Evolutionary conservation across 108 stramenopile genomes (phyloP), one percentile per base, ranked within the genome.

Genomic region (Cyclostephanos tholiformis): DNA sequence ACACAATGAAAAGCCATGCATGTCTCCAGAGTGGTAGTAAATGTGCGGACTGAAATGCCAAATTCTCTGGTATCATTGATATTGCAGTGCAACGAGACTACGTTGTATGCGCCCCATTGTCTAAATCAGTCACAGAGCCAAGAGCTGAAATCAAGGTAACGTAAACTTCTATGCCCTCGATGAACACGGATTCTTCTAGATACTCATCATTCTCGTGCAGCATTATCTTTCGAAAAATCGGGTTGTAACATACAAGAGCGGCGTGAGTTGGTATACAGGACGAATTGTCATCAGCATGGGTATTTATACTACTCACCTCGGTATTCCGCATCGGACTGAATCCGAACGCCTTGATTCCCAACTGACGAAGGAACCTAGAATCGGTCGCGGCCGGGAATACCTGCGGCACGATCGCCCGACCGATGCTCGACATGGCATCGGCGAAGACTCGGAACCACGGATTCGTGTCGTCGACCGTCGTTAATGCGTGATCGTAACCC

Each of bases 341-440:
- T 27, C 97, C 98, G 66, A 98, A 74, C 9, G 98, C 98, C 25
- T 91, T 83, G 44, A 98, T 85, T 6, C 95, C 96, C 61, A 96
- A 56, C 16, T 82, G 88, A 12, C 98, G 77, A 51, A 98, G 61
- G 77, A 96, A 98, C 10, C 98, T 84, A 9, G 89, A 91, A 82
- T 98, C 98, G 17, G 98, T 98, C 25, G 94, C 96, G 5, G 97
- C 98, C 7, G 98, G 98, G 84, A 98, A 98, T n/a, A 98, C 88
- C 67, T 93, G 91, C 0, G 98, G 95, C 43, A 68, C 83, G 14
- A 96, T 62, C 29, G 75, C 36, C 41, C 86, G 77, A 10, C 90
- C 97, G 69, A 88, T 89, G 19, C 58, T 57, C 32, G 67, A 25
- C 79, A 96, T 63, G 1, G 89, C 84, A 48, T 87, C 85, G 22